Conservation (phyloP, 169 alveolate genomes). For the Plasmodium blacklocki region DNA sequence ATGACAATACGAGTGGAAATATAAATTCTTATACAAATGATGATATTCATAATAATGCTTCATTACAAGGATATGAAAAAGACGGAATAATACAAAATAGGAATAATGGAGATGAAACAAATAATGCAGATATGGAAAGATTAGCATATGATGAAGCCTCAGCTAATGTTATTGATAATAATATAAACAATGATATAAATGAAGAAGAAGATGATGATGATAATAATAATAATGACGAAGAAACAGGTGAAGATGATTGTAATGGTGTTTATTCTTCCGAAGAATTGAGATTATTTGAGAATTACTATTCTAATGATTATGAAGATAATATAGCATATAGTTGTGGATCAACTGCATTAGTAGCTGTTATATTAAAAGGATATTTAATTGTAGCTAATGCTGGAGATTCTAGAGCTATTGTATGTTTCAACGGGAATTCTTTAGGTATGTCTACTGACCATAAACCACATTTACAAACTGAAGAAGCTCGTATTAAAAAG, state of each 20-base stretch:
- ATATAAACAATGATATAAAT: slow-evolving; percentile 31
- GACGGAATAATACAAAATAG: slow-evolving; percentile 5
- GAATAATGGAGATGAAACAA: slow-evolving; percentile 23
- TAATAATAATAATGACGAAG: slow-evolving; percentile 26
- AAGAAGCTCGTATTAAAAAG: slow-evolving; percentile 91
- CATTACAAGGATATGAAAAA: neutral
- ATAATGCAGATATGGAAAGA: slow-evolving; percentile 26
- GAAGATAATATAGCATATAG: slow-evolving; percentile 84
- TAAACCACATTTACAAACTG: slow-evolving; percentile 97
- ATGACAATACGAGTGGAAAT: slow-evolving; percentile 16
- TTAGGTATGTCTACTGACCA: slow-evolving; percentile 97
- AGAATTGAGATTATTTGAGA: slow-evolving; percentile 58
- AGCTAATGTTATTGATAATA: slow-evolving; percentile 70
- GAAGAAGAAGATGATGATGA: slow-evolving; percentile 9
- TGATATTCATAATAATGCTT: no score
- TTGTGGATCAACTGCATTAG: slow-evolving; percentile 93
- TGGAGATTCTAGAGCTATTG: slow-evolving; percentile 99
- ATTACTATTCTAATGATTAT: slow-evolving; percentile 69
- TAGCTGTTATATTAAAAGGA: slow-evolving; percentile 87
- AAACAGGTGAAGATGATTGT: slow-evolving; percentile 9
- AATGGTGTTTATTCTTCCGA: slow-evolving; percentile 61
- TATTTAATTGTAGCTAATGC: slow-evolving; percentile 96
- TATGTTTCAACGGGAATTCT: slow-evolving; percentile 93
- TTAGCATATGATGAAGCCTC: slow-evolving; percentile 45
- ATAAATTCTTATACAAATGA: slow-evolving; percentile 3